Evolutionary conservation across 2,329 filamentous ascomycete species (phyloP), one percentile per base, ranked within the genome.

Genomic region (Lachnellula occidentalis): DNA sequence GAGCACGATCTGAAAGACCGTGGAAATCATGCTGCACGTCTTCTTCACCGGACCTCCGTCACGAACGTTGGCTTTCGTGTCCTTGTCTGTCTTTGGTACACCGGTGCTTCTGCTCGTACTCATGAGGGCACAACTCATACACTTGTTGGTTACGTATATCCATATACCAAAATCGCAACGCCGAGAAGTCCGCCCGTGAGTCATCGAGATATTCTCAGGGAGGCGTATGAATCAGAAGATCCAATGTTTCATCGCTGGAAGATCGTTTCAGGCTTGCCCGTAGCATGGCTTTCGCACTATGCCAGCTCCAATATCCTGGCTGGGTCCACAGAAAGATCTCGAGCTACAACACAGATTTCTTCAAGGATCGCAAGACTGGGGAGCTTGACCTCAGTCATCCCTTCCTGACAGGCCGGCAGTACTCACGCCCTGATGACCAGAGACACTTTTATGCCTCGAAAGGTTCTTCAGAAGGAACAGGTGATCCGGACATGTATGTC

Each of bases 361-460:
- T 54, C 39, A 49, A 34, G 34, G 39, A 54, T 17, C 46, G 47
- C 4, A 21, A 19, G 37, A 50, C 46, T 1, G 37, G 39, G 7
- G 39, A 50, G 34, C 12, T 45, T 37, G 34, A 50, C 19, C 47
- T 54, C 12, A 36, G 43, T n/a, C 52, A 39, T 12, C 52, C 31
- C 31, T 54, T 49, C 19, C 9, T 54, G 14, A 39, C 34, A 21
- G 52, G 41, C n/a, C 50, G 52, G 52, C 52, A 54, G 24, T 54
- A 50, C 15, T 49, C 45, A 9, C 52, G 47, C 8, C 47, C 47
- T 2, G 47, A 54, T 41, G 34, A 52, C 17, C 50, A 52, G 34
- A 34, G 43, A 15, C 19, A 19, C 17, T 4, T 43, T 14, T 12
- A 12, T 43, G 6, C n/a, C n/a, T 43, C 41, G 22, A 8, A 43